These are phyloP conservation scores for Fragaria ananassa DNA, from an alignment of 306 rosid species.

Conservation along the genomic window DNA sequence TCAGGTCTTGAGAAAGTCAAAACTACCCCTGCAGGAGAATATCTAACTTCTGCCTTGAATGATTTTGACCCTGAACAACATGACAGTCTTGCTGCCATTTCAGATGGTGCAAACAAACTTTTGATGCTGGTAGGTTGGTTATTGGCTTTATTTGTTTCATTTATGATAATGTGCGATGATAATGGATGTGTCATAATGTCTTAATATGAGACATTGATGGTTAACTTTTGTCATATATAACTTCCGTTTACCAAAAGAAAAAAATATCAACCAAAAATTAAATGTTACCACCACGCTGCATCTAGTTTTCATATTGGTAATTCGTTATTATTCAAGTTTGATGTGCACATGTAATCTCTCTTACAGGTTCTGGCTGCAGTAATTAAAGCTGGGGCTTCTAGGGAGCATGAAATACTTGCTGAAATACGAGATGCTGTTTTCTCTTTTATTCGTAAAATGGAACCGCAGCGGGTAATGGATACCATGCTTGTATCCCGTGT, in stretches of 20 bases:
- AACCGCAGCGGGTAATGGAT: conserved; percentile 95
- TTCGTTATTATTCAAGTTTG: conserved; percentile 5
- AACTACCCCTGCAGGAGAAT: conserved; percentile 97
- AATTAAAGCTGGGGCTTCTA: conserved; percentile 96
- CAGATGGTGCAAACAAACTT: conserved; percentile 98
- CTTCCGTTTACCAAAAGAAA: background rate
- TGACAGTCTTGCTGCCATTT: conserved; percentile 94
- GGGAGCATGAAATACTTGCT: conserved; percentile 98
- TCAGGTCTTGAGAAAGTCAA: conserved; percentile 61
- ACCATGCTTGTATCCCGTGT: conserved; percentile 99
- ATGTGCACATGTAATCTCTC: background rate
- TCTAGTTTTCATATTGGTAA: background rate
- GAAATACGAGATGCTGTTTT: conserved; percentile 94
- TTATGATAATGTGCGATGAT: background rate
- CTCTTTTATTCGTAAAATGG: conserved; percentile 90
- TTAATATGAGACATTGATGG: background rate
- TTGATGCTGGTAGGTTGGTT: conserved; percentile 83
- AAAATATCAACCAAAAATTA: background rate
- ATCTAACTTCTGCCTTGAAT: conserved; percentile 90
- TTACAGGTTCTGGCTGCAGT: conserved; percentile 94
- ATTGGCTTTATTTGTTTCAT: background rate
- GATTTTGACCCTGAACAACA: conserved; percentile 92
- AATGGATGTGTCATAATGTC: background rate
- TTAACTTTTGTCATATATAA: background rate
- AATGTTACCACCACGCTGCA: background rate